Evolutionary conservation across 2,329 filamentous ascomycete species (phyloP), one percentile per base, ranked within the genome.

Genomic region (Diaporthe caulivora): DNA sequence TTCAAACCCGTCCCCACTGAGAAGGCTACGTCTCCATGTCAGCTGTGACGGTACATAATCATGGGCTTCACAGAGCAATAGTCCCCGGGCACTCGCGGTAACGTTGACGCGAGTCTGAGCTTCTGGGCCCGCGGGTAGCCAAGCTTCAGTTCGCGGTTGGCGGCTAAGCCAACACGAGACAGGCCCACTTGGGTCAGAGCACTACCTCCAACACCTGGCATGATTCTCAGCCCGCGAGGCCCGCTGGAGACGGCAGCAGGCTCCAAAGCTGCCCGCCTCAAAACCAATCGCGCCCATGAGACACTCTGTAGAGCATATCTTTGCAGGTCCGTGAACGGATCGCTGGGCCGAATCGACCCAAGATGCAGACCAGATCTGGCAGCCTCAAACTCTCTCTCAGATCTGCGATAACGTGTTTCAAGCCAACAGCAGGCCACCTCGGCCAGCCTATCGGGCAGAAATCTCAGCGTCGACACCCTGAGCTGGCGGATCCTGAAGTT

Each of bases 341-440:
- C 26, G 18, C 9, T 34, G 60, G 60, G 42, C 42, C 42, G 42
- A 64, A 51, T 49, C 60, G 60, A 65, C 60, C 60, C 60, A 65
- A 51, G 60, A 65, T 65, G 60, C 60, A 34, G 60, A 65, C 60
- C 60, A 65, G 60, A 65, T 64, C 60, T 64, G 26, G 40, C 60
- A 64, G 60, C 60, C 42, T 31, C 42, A 64, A 49, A 64, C 40
- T 64, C n/a, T 64, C 60, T 49, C 60, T 49, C 40, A 64, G 60
- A 64, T 65, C 60, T 65, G 29, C 60, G 60, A 51, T 65, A 51
- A 51, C 60, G 42, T 65, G 60, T 65, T 51, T 65, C 42, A 51
- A 65, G 44, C 58, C 40, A 47, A 15, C 42, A 21, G 24, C 58
- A 64, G 58, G 26, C 58, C 58, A 64, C 58, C 10, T 31, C 10